These are phyloP conservation scores for Aspergillus brasiliensis DNA, from an alignment of 2,329 filamentous ascomycete species.

Conservation along the genomic window DNA sequence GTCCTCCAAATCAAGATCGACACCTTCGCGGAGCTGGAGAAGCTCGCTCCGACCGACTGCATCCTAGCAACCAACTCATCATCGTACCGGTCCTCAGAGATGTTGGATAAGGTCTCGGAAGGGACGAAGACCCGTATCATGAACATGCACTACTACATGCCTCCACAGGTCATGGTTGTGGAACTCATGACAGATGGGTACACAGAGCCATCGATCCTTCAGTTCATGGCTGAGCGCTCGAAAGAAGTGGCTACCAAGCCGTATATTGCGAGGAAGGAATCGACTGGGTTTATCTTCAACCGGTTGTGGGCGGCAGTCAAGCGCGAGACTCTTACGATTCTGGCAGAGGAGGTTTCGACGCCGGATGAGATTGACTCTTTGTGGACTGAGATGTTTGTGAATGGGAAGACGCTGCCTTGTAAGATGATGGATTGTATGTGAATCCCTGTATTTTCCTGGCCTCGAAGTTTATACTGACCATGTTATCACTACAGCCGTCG, in stretches of 20 bases:
- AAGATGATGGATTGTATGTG: conserved; percentile 46
- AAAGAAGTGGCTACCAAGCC: conserved; percentile 47
- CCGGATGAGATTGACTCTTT: conserved; percentile 55
- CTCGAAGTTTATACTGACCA: too few relatives aligned
- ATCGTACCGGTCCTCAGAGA: conserved; percentile 54
- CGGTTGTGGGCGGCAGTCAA: conserved; percentile 61
- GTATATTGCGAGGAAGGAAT: conserved; percentile 50
- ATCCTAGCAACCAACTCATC: conserved; percentile 57
- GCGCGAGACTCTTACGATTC: conserved; percentile 52
- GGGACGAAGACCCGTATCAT: conserved; percentile 44
- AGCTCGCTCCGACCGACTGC: conserved; percentile 45
- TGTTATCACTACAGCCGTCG: conserved; percentile 37
- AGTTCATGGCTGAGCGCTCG: conserved; percentile 47
- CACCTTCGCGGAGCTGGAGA: conserved; percentile 52
- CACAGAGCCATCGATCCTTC: conserved; percentile 47
- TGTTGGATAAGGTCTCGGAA: conserved; percentile 45
- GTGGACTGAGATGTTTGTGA: conserved; percentile 47
- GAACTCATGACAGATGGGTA: conserved; percentile 58
- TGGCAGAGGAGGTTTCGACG: conserved; percentile 53
- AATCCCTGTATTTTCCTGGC: background rate
- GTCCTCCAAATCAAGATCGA: conserved; percentile 52
- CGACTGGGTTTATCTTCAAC: conserved; percentile 58
- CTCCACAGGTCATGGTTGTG: conserved; percentile 47
- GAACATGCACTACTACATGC: conserved; percentile 59
- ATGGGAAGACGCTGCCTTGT: conserved; percentile 35